Base-by-base conservation (phyloP, 2,329 filamentous ascomycete species). In the Aspergillus sp. region DNA sequence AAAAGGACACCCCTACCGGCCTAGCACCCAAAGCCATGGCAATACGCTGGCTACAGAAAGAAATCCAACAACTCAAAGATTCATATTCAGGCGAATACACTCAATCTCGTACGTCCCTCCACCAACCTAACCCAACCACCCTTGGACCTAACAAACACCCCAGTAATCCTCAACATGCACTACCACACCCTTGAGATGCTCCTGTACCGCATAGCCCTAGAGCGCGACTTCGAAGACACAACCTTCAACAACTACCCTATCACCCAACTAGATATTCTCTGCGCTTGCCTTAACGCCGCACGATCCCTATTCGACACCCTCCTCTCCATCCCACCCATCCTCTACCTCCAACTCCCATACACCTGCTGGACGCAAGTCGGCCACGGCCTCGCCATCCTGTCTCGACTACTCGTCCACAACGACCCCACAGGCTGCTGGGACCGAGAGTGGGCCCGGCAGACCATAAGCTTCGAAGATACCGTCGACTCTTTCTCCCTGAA, bases 291-390 rank as follows among this genome's bases (percentile, higher is more conserved):
- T 48, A 72, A 75, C 15, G 80, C 83, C 1, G 67, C 85, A 0
- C 79, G 77, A 39, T 68, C 71, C 0, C 86, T 81, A 73, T 84
- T 86, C 52, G 78, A 83, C 2, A 73, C 73, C 39, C 83, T 82
- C 76, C 73, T 82, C 2, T 67, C 74, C 0, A 69, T 86, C 0
- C 79, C 83, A 0, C 70, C 78, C 0, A 64, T 70, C 0, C 70
- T 75, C 3, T 83, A 82, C 57, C 79, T 80, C 59, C 74, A 77
- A 30, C 72, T 84, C 23, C 81, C 84, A 0, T 78, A 84, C 8
- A 72, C 79, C 0, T 66, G 78, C 0, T 80, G 76, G 36, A 70
- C 78, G 0, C 80, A 85, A 56, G 70, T 85, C 0, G 53, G 53
- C 3, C 82, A 84, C 55, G 79, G 77, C 10, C 55, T 69, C 10